Evolutionary conservation across 805 yeast species (phyloP), one percentile per base, ranked within the genome.

Genomic region (Saturnispora sekii): DNA sequence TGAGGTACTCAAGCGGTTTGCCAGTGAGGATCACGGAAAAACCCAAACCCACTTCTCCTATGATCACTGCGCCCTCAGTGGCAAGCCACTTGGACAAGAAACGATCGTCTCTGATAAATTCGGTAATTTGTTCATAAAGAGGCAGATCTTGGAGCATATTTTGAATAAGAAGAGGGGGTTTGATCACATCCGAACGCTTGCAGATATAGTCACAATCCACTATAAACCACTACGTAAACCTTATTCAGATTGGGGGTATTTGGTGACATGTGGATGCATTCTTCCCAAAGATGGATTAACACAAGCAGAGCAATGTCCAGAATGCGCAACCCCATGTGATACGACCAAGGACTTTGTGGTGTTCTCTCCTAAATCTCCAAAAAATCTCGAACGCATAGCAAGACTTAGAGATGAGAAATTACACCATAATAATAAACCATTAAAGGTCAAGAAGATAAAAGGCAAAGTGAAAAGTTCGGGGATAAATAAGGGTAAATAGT

Each of bases 81-180:
- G 21, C 53, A 56, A 37, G 43, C 36, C 6, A 37, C 33, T 4
- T 30, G 34, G 35, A 32, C 45, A 35, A 45, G 35, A 8, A 52
- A 35, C 40, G 55, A 49, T 14, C 26, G 49, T 18, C 40, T 43
- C 30, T 11, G 95, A 87, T 60, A 79, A 68, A 56, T 64, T 64
- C 41, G 96, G 96, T 0, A 57, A 66, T 29, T 54, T 87, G 4
- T 83, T 72, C 59, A 75, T 80, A 51, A 84, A 83, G 49, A 84
- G 78, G 46, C 61, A 78, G 28, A 58, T 84, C 0, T 54, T 87
- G 6, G 81, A 81, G 53, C 68, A 71, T 56, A 56, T 87, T 4
- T 11, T 47, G 7, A 53, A 30, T 52, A 60, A 40, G 46, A 43
- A 41, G 16, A 48, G 53, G 4, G 39, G 14, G 15, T 35, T 35